Base-by-base conservation (phyloP, 2,329 filamentous ascomycete genomes). In the Sarocladium kiliense region DNA sequence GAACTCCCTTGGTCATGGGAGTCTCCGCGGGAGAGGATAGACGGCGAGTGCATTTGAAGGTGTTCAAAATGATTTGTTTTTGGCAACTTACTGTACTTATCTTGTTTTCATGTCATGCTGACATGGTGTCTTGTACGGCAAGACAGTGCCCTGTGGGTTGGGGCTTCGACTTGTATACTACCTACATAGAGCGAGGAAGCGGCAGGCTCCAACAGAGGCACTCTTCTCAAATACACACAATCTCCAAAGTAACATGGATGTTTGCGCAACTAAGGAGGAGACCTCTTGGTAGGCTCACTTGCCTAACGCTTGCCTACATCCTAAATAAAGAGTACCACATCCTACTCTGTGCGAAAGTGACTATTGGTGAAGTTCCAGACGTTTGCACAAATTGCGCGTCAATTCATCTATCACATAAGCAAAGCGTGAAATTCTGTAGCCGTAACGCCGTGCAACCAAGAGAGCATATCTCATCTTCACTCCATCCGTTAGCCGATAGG, bases 401-500 rank as follows among this genome's bases (percentile, higher is more conserved):
- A n/a, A 39, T n/a, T 19, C 11, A 39, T 39, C 36, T 19, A 10
- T 39, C 12, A 39, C 30, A 21, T 10, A 14, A 23, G 16, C n/a
- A 27, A 23, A 47, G n/a, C 25, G 12, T 18, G 44, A 27, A 47
- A 44, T 27, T 14, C 19, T 11, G 25, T n/a, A 16, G 21, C 25
- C 44, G 3, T 26, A 51, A 51, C 47, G 47, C 47, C 47, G 18
- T 14, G 47, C 27, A n/a, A 21, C 36, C 18, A 7, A n/a, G 16
- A 51, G 10, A n/a, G 19, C 18, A n/a, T 32, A 36, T 18, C 25
- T 6, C 23, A 9, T 16, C 18, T 44, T n/a, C 44, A 34, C 16
- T 25, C 54, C 47, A 37, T 60, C 39, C 32, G 26, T 75, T 65
- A 84, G 32, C 80, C 81, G 56, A 85, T 82, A 1, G 80, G 79